Base-by-base conservation (phyloP, 2,329 filamentous ascomycete species). In the Stachybotrys elegans region DNA sequence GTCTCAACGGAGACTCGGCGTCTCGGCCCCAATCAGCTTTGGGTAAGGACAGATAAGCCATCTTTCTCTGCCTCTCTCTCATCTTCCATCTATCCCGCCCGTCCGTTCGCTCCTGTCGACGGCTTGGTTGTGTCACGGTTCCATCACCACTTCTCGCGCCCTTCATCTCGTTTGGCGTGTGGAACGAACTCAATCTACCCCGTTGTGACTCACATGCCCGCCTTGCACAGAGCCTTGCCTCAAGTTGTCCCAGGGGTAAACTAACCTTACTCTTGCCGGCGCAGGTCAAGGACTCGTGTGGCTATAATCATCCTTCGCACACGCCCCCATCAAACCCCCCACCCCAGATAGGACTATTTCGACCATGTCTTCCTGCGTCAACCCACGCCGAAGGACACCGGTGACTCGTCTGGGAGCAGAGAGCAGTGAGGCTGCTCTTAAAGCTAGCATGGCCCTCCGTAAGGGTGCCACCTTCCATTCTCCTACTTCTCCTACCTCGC, bases 401-500 rank as follows among this genome's bases (percentile, higher is more conserved):
- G 64, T 66, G 59, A 66, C 66, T 66, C 63, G 63, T 51, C 54
- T 57, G 48, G 62, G 54, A 46, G 58, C 55, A 51, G 57, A 61
- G 48, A 58, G 55, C 51, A 47, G 51, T 43, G 57, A 64, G 44
- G 52, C 51, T 48, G 53, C 45, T 51, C 62, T 60, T 55, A 62
- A 62, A 51, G 70, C 54, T 44, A 58, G 45, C 52, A 57, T 54
- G 63, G 68, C 71, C 63, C 75, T 89, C 65, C 77, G 73, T 62
- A 89, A 88, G 71, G 82, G 82, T 57, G 81, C 84, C 43, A 88
- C 86, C 55, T 81, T 81, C 55, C 75, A 79, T 56, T 76, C 76
- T 62, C 73, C 61, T 48, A 52, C 59, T 29, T 75, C 75, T 58
- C 69, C 73, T 47, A 63, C 57, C 62, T 56, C 59, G 53, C 47